A percentile compares a stretch with the other conserved stretches of the same genome.
phyloP scores from a whole-genome alignment of 2,329 filamentous ascomycete genomes.

The Diaporthe velutina region DNA sequence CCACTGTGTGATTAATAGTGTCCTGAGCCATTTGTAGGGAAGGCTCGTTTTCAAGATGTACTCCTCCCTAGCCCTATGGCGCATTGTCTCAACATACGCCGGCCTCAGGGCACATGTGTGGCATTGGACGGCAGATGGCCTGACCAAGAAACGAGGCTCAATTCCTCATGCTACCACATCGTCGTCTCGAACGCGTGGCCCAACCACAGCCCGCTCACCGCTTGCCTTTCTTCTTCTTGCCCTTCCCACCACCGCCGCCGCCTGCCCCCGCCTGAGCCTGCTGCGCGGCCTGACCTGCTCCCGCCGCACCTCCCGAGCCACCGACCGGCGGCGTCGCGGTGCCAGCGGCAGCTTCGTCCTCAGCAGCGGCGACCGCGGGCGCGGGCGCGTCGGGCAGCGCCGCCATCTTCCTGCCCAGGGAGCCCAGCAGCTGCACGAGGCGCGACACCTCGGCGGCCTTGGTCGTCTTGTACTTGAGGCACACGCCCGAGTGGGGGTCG shows the following conservation, averaged over 20 bases:
- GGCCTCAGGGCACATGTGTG: background rate
- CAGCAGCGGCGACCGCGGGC: conserved; percentile 38
- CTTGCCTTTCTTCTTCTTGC: conserved; percentile 81
- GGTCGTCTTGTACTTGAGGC: conserved; percentile 90
- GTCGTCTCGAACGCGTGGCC: background rate
- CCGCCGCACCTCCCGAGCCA: conserved; percentile 39
- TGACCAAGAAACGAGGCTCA: background rate
- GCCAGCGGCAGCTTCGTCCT: conserved; percentile 51
- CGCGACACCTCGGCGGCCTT: conserved; percentile 92
- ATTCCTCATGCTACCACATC: background rate
- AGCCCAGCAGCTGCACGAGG: conserved; percentile 81
- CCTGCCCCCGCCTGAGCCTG: conserved; percentile 47
- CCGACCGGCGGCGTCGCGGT: conserved; percentile 32
- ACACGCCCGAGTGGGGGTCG: conserved; percentile 83
- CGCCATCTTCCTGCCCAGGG: conserved; percentile 78
- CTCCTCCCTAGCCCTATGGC: no score
- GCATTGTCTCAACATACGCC: background rate
- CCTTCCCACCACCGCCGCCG: conserved; percentile 66
- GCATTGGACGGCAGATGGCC: background rate
- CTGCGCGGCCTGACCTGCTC: conserved; percentile 41
- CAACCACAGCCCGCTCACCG: conserved; percentile 59
- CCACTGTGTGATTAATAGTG: background rate
- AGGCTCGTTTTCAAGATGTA: background rate
- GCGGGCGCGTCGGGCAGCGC: conserved; percentile 59
- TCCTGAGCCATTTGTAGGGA: background rate